Evolutionary conservation across 208 protist genomes (phyloP), one percentile per base, ranked within the genome.

Genomic region (Crithidia brevicula): DNA sequence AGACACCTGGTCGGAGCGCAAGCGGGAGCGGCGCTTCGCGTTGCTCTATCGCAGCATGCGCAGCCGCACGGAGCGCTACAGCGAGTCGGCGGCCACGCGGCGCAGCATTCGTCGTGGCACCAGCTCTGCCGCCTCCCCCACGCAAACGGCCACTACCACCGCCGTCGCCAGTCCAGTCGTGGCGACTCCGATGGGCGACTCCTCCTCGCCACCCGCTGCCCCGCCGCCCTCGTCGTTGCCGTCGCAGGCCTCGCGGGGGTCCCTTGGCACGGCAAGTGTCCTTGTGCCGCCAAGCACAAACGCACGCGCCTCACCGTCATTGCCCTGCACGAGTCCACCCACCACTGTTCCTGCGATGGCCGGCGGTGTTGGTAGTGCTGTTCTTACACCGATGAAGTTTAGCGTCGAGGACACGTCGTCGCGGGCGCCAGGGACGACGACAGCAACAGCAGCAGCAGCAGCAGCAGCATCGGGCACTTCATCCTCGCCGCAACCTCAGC

Each of bases 41-140:
- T 51, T 84, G 25, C 61, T 90, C 9, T 65, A 74, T 30, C 64
- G 64, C 47, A 69, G 72, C 61, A 79, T 83, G 47, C 67, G 30
- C 62, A 42, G 45, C 31, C 54, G 70, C 20, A 64, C 65, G 61
- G 70, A 70, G 46, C 61, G 25, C n/a, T 76, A 76, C 56, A 76
- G 70, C 45, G 70, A 70, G 47, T 76, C 70, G 23, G 70, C 70
- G 16, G 62, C 62, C 16, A 76, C 70, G 45, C 70, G 70, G 45
- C 70, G 70, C 18, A 50, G 66, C 40, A n/a, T 70, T 8, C 70
- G 70, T 51, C 70, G 70, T 45, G 70, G 70, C 43, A 68, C 50
- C 28, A 60, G 54, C 20, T 45, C 52, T 16, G 34, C 22, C 46
- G 45, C 63, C 45, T 59, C 57, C 15, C 40, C 62, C 6, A 53